A percentile compares a stretch with the other conserved stretches of the same genome.
Evolutionary conservation across 768 basidiomycete species (phyloP).

Genomic region (Lactarius hatsudake): DNA sequence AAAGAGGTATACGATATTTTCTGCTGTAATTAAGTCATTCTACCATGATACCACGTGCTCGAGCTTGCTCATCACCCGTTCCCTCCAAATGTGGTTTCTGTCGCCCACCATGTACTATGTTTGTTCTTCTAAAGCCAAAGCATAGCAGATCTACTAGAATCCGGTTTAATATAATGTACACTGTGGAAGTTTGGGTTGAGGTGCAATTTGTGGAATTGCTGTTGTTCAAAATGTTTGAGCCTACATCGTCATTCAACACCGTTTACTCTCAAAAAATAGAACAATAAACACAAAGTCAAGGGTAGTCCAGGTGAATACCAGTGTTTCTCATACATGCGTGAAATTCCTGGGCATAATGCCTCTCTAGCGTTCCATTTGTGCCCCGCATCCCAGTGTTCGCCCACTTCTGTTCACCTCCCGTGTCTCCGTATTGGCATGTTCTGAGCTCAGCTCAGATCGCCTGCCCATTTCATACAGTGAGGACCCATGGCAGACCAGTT

Average conservation of each 20-base stretch:
- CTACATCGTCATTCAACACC: conserved; percentile 39
- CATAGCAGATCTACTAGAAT: conserved; percentile 79
- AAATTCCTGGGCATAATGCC: too few species aligned
- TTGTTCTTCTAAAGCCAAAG: conserved; percentile 50
- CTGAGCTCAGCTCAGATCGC: too few species aligned
- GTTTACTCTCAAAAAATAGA: conserved; percentile 10
- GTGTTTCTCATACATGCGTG: too few species aligned
- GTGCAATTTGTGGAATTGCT: conserved; percentile 55
- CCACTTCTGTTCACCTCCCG: too few species aligned
- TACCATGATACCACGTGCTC: neutral
- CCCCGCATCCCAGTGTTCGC: too few species aligned
- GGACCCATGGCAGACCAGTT: too few species aligned
- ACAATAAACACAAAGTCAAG: neutral
- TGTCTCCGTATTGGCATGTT: too few species aligned
- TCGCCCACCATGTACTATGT: neutral
- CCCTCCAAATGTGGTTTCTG: neutral
- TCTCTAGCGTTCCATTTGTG: too few species aligned
- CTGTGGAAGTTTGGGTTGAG: conserved; percentile 60
- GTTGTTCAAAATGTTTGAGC: conserved; percentile 80
- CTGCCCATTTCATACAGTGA: too few species aligned
- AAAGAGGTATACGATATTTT: neutral
- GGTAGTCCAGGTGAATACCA: too few species aligned
- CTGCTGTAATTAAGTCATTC: neutral
- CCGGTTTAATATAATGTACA: conserved; percentile 39
- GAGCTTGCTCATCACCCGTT: neutral